A percentile compares a stretch with the other conserved stretches of the same genome.
These are phyloP conservation scores for Pseudotulostoma volvatum DNA, from an alignment of 495 filamentous ascomycete species.

Conservation along the genomic window DNA sequence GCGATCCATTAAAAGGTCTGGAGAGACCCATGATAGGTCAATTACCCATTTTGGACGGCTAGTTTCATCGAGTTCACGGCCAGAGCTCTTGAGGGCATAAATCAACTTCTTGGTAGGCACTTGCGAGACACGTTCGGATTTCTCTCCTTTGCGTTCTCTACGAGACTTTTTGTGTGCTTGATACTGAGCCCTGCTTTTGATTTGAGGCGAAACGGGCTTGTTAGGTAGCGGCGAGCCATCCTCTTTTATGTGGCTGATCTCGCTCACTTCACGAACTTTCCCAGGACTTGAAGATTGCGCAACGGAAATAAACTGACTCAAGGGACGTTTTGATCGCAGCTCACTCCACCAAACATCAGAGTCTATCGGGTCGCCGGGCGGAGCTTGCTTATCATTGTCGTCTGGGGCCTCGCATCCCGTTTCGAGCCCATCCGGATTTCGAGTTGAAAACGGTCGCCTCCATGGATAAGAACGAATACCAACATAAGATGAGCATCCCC, in stretches of 20 bases:
- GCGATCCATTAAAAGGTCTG: no score
- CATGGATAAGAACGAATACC: not conserved
- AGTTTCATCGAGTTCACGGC: slow-evolving; percentile 1
- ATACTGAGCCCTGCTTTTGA: no score
- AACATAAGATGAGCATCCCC: not conserved
- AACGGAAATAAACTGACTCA: no score
- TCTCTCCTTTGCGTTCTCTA: no score
- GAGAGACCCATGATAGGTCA: not conserved
- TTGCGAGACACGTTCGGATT: no score
- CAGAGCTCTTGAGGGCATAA: slow-evolving; percentile 2
- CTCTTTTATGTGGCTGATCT: no score
- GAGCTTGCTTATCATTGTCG: not conserved
- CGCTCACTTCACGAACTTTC: no score
- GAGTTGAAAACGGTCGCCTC: not conserved
- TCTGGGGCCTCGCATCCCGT: not conserved
- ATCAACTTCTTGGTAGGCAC: slow-evolving; percentile 1
- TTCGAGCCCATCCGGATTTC: not conserved
- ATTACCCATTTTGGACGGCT: not conserved
- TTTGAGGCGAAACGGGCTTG: no score
- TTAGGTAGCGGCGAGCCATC: no score
- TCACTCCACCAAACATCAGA: not conserved
- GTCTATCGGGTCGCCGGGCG: not conserved
- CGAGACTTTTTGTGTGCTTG: no score
- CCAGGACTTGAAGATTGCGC: no score
- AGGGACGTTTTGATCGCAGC: not conserved